Evolutionary conservation across 2,329 filamentous ascomycete genomes (phyloP).

Genomic region (Aspergillus flavus): DNA sequence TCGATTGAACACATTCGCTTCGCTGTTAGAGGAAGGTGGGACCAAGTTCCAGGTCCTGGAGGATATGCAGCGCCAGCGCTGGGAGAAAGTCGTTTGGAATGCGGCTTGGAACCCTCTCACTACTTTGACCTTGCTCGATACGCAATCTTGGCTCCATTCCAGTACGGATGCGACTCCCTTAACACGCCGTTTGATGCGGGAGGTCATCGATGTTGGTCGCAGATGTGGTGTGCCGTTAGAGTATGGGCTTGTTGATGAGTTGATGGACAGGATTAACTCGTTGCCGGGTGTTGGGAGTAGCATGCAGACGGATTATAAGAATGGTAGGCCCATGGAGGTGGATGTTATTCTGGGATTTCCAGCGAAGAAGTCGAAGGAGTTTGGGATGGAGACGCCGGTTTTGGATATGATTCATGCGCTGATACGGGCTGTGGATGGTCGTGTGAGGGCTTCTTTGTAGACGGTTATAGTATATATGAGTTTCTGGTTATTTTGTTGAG

Average conservation of each 20-base stretch:
- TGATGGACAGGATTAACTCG: constrained; percentile 42
- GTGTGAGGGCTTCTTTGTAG: constrained; percentile 5
- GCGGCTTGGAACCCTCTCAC: constrained; percentile 47
- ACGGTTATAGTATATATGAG: background rate
- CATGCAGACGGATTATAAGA: constrained; percentile 50
- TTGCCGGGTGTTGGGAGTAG: constrained; percentile 47
- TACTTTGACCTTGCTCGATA: constrained; percentile 46
- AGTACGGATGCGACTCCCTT: constrained; percentile 42
- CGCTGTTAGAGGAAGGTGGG: constrained; percentile 44
- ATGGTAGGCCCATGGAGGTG: constrained; percentile 48
- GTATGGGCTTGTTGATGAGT: constrained; percentile 39
- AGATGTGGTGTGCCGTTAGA: constrained; percentile 42
- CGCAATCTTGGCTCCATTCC: constrained; percentile 46
- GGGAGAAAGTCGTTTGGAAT: constrained; percentile 49
- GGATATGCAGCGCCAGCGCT: constrained; percentile 42
- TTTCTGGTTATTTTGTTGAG: background rate
- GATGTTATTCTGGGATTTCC: constrained; percentile 51
- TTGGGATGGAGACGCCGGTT: constrained; percentile 43
- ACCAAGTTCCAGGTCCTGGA: constrained; percentile 41
- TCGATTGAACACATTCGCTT: constrained; percentile 46
- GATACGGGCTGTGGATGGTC: constrained; percentile 30
- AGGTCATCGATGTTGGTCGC: constrained; percentile 46
- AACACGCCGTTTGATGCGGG: constrained; percentile 45
- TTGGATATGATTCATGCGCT: constrained; percentile 44
- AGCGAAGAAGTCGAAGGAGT: constrained; percentile 42